These are phyloP conservation scores for Kwoniella pini DNA, from an alignment of 768 basidiomycete species.

Conservation along the genomic window DNA sequence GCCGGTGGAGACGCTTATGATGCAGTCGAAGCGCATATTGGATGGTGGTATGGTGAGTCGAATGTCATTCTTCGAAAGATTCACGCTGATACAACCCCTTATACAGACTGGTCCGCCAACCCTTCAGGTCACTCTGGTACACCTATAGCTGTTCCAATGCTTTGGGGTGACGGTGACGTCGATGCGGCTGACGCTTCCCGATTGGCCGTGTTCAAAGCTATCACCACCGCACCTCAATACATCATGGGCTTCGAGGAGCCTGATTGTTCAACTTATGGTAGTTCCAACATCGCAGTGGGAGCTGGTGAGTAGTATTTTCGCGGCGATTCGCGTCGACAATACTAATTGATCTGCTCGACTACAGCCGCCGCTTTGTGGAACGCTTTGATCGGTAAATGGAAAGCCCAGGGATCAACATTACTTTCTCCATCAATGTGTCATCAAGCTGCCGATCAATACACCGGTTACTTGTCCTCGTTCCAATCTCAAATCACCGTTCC, in stretches of 20 bases:
- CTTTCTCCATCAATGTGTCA: slow-evolving; percentile 54
- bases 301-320: slow-evolving; percentile 18
- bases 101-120: slow-evolving; percentile 34
- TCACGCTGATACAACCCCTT: neutral
- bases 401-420: slow-evolving; percentile 45
- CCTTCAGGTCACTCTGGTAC: slow-evolving; percentile 28
- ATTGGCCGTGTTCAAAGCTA: slow-evolving; percentile 42
- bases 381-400: slow-evolving; percentile 43
- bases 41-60: slow-evolving; percentile 53
- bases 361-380: slow-evolving; percentile 49
- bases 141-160: slow-evolving; percentile 43
- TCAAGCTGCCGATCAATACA: slow-evolving; percentile 52
- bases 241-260: slow-evolving; percentile 55
- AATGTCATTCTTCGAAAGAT: too few relatives aligned
- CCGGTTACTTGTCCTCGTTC: slow-evolving; percentile 43
- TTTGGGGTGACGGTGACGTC: slow-evolving; percentile 49
- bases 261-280: slow-evolving; percentile 48
- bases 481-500: slow-evolving; percentile 26
- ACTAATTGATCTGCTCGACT: neutral
- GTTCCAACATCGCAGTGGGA: slow-evolving; percentile 32
- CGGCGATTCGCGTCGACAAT: neutral
- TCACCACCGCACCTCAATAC: slow-evolving; percentile 47
- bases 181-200: slow-evolving; percentile 47
- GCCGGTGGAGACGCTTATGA: slow-evolving; percentile 43
- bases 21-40: slow-evolving; percentile 41